Conservation (phyloP, 2,329 filamentous ascomycete genomes). For the Nemania diffusa region DNA sequence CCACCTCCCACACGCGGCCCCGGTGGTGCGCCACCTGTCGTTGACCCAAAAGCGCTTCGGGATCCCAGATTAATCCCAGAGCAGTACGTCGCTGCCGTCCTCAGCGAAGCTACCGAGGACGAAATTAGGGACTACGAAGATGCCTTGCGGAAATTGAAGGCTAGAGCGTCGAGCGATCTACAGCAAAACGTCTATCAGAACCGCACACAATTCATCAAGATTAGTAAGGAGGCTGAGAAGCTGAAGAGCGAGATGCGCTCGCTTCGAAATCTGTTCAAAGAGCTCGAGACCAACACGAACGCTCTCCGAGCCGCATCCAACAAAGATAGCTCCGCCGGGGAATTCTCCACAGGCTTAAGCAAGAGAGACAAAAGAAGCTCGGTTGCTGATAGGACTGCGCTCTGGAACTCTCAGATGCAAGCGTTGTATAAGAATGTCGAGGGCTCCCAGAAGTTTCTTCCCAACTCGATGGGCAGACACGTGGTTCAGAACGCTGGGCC, state of each 20-base stretch:
- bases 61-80: slow-evolving; percentile 84
- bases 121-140: slow-evolving; percentile 86
- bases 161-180: slow-evolving; percentile 81
- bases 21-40: slow-evolving; percentile 65
- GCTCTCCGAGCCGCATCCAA: slow-evolving; percentile 70
- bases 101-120: slow-evolving; percentile 86
- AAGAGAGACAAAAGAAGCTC: slow-evolving; percentile 89
- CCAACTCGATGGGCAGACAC: slow-evolving; percentile 89
- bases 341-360: slow-evolving; percentile 66
- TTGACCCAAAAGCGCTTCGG: slow-evolving; percentile 81
- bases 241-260: slow-evolving; percentile 96
- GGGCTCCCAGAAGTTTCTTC: slow-evolving; percentile 95
- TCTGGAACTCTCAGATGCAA: slow-evolving; percentile 78
- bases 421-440: slow-evolving; percentile 97
- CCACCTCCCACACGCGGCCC: slow-evolving; percentile 65
- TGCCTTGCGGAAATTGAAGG: slow-evolving; percentile 79
- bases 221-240: slow-evolving; percentile 98
- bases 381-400: slow-evolving; percentile 74
- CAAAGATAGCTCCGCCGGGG: slow-evolving; percentile 61
- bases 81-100: slow-evolving; percentile 77
- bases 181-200: slow-evolving; percentile 98
- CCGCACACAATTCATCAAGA: slow-evolving; percentile 97
- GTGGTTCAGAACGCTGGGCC: slow-evolving; percentile 91
- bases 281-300: slow-evolving; percentile 82
- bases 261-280: slow-evolving; percentile 88